Percentiles rank a stretch among this genome's conserved stretches.
Conservation (phyloP, 208 protist species). For the Acanthamoeba lugdunensis region DNA sequence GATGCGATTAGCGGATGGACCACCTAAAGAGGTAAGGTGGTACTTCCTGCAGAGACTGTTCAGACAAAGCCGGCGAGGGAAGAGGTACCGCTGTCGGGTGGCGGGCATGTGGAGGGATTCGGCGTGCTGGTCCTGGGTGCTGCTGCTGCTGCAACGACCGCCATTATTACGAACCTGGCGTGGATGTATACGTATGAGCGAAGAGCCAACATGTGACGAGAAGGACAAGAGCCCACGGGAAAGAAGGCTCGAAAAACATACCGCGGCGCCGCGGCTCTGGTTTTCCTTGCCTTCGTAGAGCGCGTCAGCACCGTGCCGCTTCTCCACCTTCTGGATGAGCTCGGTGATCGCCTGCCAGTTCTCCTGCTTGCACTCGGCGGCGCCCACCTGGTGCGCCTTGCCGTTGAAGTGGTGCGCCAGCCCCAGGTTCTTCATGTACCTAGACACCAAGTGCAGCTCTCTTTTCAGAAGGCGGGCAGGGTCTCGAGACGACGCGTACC, state of each 20-base stretch:
- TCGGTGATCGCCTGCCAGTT: background rate
- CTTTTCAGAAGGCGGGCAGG: background rate
- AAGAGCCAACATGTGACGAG: background rate
- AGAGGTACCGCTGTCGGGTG: background rate
- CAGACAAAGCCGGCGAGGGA: background rate
- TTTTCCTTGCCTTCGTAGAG: background rate
- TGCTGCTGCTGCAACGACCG: background rate
- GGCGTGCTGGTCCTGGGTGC: background rate
- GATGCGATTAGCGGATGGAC: no score
- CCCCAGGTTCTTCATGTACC: constrained; percentile 3
- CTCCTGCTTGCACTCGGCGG: background rate
- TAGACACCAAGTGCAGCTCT: background rate
- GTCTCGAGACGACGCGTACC: no score
- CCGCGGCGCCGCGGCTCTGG: background rate
- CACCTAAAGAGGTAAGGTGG: no score
- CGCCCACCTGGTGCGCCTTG: background rate
- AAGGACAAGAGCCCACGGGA: background rate
- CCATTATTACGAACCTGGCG: background rate
- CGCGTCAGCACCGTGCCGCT: background rate
- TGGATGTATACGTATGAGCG: background rate
- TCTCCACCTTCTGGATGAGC: background rate
- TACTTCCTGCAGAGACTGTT: background rate
- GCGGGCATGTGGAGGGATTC: background rate
- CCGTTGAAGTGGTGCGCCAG: constrained; percentile 11
- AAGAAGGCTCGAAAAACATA: background rate